These are phyloP conservation scores for Turnera subulata DNA, from an alignment of 345 rosid species.

Conservation along the genomic window DNA sequence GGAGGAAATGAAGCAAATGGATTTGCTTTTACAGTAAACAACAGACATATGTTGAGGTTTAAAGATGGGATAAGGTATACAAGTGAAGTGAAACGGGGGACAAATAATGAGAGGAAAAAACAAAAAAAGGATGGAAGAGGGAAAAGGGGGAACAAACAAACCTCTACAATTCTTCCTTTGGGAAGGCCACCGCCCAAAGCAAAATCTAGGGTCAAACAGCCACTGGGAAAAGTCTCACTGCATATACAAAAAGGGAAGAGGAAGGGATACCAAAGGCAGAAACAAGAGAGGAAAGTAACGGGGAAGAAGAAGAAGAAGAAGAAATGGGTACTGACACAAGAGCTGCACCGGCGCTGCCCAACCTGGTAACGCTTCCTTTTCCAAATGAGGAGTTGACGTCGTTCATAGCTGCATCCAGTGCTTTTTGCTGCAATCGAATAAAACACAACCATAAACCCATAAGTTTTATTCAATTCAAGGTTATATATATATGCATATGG, in stretches of 20 bases:
- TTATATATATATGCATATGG: neutral
- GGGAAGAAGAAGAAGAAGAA: neutral
- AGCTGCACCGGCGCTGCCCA: constrained; percentile 96
- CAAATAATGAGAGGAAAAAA: neutral
- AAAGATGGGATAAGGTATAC: no score
- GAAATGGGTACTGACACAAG: constrained; percentile 55
- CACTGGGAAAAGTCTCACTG: constrained; percentile 95
- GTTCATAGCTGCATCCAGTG: constrained; percentile 89
- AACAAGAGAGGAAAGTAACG: neutral
- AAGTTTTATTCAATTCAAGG: neutral
- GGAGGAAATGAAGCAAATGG: no score
- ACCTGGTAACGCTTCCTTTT: constrained; percentile 89
- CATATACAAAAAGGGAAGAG: constrained; percentile 9
- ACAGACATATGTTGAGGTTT: no score
- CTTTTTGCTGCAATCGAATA: constrained; percentile 64
- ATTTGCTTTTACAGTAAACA: no score
- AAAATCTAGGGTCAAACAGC: constrained; percentile 85
- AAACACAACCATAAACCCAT: neutral
- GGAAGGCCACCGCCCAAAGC: constrained; percentile 98
- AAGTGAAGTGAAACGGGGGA: no score
- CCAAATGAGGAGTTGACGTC: constrained; percentile 89
- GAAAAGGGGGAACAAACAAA: no score
- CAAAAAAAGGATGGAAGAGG: neutral
- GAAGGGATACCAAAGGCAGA: neutral
- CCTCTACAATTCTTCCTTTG: constrained; percentile 94